A percentile compares a stretch with the other conserved stretches of the same genome.
phyloP scores from a whole-genome alignment of 345 rosid species.

The Carallia brachiata region DNA sequence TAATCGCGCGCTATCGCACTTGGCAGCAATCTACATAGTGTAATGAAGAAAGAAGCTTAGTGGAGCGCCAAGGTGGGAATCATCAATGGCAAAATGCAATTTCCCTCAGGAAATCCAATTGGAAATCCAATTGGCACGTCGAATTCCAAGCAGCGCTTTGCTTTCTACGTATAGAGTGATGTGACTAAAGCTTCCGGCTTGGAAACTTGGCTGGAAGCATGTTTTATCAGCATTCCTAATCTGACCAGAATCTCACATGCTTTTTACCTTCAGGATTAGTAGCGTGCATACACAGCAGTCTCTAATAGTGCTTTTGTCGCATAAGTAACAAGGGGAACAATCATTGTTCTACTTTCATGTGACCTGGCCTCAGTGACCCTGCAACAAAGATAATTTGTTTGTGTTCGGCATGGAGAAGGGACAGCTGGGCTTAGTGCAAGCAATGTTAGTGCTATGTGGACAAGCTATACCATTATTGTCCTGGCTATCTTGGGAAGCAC shows the following conservation, averaged over 20 bases:
- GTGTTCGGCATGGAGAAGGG: conserved; percentile 3
- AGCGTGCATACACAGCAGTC: background rate
- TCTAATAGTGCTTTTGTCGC: background rate
- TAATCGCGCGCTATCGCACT: background rate
- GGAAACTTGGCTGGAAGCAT: conserved; percentile 7
- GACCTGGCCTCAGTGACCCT: conserved; percentile 43
- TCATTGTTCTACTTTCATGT: conserved; percentile 55
- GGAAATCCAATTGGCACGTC: background rate
- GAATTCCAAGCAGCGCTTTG: background rate
- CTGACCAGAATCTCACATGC: background rate
- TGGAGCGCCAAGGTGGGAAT: background rate
- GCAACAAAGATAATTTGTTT: conserved; percentile 19
- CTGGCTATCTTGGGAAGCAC: conserved; percentile 47
- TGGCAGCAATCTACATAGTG: background rate
- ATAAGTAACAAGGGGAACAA: conserved; percentile 10
- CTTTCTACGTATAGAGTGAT: background rate
- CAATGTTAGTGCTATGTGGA: background rate
- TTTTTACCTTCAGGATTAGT: conserved; percentile 1
- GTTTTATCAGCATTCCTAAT: background rate
- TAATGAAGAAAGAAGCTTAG: background rate
- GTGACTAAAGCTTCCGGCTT: conserved; percentile 12
- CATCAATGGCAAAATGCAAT: conserved; percentile 3
- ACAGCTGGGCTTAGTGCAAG: conserved; percentile 1
- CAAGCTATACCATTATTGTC: conserved; percentile 46
- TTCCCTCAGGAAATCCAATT: conserved; percentile 3